A percentile compares a stretch with the other conserved stretches of the same genome.
These are phyloP conservation scores for Aspergillus ibericus DNA, from an alignment of 2,329 filamentous ascomycete genomes.

Conservation along the genomic window DNA sequence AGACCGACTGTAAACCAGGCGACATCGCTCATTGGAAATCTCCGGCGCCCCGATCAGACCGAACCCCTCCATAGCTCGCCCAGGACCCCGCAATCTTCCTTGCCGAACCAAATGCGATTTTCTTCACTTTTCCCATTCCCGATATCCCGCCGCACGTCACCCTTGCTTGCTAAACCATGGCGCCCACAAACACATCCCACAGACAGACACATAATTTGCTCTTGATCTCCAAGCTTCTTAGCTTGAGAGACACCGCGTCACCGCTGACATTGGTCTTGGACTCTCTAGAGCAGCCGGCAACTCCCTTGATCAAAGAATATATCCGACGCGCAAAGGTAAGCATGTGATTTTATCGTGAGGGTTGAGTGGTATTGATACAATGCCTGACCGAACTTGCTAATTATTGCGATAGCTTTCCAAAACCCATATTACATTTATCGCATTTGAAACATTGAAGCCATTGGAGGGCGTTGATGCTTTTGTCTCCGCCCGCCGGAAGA, in stretches of 20 bases:
- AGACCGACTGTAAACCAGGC: too few relatives aligned
- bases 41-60: conserved; percentile 19
- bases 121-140: not conserved
- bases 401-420: conserved; percentile 49
- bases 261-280: conserved; percentile 86
- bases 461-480: conserved; percentile 67
- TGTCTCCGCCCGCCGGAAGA: conserved; percentile 63
- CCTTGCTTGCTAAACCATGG: conserved; percentile 27
- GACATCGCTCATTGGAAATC: conserved; percentile 26
- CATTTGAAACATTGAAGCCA: conserved; percentile 70
- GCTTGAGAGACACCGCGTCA: conserved; percentile 73
- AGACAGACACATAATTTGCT: conserved; percentile 81
- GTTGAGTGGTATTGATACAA: too few relatives aligned
- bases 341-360: conserved; percentile 14
- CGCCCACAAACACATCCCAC: conserved; percentile 52
- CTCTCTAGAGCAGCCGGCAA: conserved; percentile 76
- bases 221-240: conserved; percentile 78
- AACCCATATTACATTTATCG: conserved; percentile 71
- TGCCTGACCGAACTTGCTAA: not conserved
- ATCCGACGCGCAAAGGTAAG: conserved; percentile 69
- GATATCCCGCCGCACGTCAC: not conserved
- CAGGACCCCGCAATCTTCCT: conserved; percentile 17
- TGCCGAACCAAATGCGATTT: not conserved
- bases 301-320: conserved; percentile 70
- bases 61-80: conserved; percentile 17